Conservation (phyloP, 2,329 filamentous ascomycete species). For the Gnomoniopsis sp. region DNA sequence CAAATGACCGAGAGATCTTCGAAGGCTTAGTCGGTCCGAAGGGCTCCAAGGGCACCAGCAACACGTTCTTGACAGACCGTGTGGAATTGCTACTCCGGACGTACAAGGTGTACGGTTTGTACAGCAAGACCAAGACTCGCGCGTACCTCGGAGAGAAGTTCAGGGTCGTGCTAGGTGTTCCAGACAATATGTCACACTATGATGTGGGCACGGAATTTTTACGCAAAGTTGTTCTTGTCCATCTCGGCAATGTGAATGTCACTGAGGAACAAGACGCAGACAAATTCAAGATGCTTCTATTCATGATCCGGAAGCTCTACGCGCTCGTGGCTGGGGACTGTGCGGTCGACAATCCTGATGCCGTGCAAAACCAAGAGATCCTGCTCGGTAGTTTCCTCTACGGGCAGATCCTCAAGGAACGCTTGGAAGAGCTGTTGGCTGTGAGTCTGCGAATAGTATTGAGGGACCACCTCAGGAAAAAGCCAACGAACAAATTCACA, state of each 20-base stretch:
- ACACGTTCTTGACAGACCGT: conserved; percentile 92
- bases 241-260: conserved; percentile 82
- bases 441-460: conserved; percentile 48
- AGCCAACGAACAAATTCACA: conserved; percentile 67
- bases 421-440: conserved; percentile 81
- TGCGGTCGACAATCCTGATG: conserved; percentile 91
- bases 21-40: conserved; percentile 82
- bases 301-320: conserved; percentile 97
- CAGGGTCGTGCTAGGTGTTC: conserved; percentile 78
- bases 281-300: conserved; percentile 90
- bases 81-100: conserved; percentile 88
- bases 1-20: conserved; percentile 94
- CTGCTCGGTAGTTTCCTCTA: conserved; percentile 91
- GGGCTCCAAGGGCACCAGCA: conserved; percentile 72
- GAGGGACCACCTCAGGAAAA: conserved; percentile 54
- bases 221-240: conserved; percentile 83
- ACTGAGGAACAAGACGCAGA: conserved; percentile 81
- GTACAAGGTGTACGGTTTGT: conserved; percentile 86
- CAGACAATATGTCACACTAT: conserved; percentile 80
- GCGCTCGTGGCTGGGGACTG: conserved; percentile 90
- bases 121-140: conserved; percentile 77
- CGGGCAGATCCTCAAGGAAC: conserved; percentile 92
- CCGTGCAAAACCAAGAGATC: conserved; percentile 93
- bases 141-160: conserved; percentile 90
- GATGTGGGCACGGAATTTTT: conserved; percentile 91